Evolutionary conservation across 2,329 filamentous ascomycete genomes (phyloP).

Genomic region (Penicillium sp.): DNA sequence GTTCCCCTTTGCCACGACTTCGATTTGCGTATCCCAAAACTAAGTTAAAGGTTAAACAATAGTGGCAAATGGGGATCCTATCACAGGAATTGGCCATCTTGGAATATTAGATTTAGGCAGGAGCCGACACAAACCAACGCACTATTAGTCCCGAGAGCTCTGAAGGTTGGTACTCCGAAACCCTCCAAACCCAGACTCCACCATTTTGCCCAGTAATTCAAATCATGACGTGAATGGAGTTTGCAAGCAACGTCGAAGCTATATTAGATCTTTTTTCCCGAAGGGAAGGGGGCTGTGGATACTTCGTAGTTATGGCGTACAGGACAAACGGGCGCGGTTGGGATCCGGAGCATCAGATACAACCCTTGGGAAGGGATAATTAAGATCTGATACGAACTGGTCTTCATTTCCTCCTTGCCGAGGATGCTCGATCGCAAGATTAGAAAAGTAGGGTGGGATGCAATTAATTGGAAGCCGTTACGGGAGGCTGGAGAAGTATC

Average conservation of each 20-base stretch:
- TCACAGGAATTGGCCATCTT: neutral
- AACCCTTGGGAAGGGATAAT: neutral
- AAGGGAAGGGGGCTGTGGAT: constrained; percentile 1
- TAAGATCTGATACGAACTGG: neutral
- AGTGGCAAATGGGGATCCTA: neutral
- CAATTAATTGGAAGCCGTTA: constrained; percentile 3
- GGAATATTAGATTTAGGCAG: neutral
- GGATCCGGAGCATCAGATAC: constrained; percentile 1
- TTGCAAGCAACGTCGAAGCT: neutral
- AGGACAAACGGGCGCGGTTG: constrained; percentile 11
- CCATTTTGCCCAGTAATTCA: neutral
- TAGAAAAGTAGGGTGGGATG: neutral
- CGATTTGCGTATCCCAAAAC: neutral
- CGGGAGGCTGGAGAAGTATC: constrained; percentile 2
- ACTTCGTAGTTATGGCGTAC: constrained; percentile 1
- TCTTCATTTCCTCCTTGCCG: constrained; percentile 10
- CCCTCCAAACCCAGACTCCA: constrained; percentile 11
- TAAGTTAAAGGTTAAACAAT: neutral
- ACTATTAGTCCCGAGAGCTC: constrained; percentile 6
- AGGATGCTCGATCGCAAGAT: constrained; percentile 3
- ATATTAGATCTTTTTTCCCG: constrained; percentile 1
- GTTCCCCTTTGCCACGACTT: neutral
- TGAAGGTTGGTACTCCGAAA: constrained; percentile 20
- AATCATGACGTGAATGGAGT: neutral
- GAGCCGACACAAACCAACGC: constrained; percentile 1